phyloP scores from a whole-genome alignment of 768 basidiomycete genomes.

The Cystofilobasidium macerans region DNA sequence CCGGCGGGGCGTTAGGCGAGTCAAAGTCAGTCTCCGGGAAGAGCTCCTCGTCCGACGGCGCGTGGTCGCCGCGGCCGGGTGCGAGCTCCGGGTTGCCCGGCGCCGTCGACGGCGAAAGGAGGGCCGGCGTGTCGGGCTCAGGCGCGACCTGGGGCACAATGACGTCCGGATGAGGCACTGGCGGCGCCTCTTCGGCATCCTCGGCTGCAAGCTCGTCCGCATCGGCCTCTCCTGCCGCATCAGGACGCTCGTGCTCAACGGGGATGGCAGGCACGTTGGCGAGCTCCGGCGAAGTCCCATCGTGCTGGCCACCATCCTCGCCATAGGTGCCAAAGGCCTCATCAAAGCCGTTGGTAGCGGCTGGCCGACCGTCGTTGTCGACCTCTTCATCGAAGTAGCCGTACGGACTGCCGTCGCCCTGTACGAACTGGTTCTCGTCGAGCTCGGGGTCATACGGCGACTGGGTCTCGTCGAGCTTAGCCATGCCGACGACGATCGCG shows the following conservation, averaged over 20 bases:
- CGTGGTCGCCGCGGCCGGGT: neutral
- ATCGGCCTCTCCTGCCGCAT: neutral
- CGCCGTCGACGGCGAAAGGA: neutral
- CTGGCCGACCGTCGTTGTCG: slow-evolving; percentile 17
- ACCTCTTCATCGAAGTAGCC: slow-evolving; percentile 35
- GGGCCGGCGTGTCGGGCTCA: neutral
- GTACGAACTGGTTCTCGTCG: slow-evolving; percentile 35
- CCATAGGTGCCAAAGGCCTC: slow-evolving; percentile 16
- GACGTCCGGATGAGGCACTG: neutral
- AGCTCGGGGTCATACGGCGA: slow-evolving; percentile 33
- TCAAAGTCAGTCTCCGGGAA: slow-evolving; percentile 7
- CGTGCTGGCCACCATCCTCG: neutral
- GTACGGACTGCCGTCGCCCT: slow-evolving; percentile 26
- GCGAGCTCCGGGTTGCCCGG: slow-evolving; percentile 1
- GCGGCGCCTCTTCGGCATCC: neutral
- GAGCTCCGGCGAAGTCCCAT: neutral
- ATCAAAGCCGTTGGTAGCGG: slow-evolving; percentile 2
- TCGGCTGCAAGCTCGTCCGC: neutral
- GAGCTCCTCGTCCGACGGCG: neutral
- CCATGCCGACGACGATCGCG: slow-evolving; percentile 83
- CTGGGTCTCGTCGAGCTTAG: slow-evolving; percentile 48
- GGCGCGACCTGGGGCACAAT: neutral
- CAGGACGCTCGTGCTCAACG: neutral
- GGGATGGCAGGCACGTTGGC: neutral
- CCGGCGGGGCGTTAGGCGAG: slow-evolving; percentile 24